These are phyloP conservation scores for Amanita rimosa DNA, from an alignment of 768 basidiomycete genomes.

Conservation along the genomic window DNA sequence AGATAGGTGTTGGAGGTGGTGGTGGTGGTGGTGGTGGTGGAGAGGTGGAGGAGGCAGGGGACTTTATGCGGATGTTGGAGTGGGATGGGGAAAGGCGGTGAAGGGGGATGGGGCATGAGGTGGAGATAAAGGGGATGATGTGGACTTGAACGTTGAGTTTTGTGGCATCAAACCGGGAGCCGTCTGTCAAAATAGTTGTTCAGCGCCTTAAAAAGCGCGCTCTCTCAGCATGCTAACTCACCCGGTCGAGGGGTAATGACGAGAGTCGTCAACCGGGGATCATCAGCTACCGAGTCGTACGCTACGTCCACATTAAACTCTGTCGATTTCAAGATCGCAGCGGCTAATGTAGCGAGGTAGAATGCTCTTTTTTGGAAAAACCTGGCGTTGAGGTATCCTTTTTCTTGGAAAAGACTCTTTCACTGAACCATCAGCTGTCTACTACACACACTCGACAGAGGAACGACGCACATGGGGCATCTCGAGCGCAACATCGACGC, in stretches of 20 bases:
- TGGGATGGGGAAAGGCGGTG: conserved; percentile 64
- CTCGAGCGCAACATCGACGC: conserved; percentile 73
- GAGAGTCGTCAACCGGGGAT: conserved; percentile 57
- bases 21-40: no score
- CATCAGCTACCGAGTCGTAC: conserved; percentile 46
- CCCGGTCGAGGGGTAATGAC: conserved; percentile 48
- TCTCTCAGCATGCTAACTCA: conserved; percentile 15
- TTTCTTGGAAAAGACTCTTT: conserved; percentile 84
- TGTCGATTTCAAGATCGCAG: conserved; percentile 37
- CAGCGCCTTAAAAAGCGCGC: conserved; percentile 12
- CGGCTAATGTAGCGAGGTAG: conserved; percentile 74
- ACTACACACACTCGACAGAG: background rate
- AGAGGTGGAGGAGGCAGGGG: conserved; percentile 9
- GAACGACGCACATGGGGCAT: conserved; percentile 65
- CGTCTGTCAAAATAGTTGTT: conserved; percentile 28
- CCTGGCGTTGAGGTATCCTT: conserved; percentile 82
- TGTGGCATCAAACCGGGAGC: conserved; percentile 42
- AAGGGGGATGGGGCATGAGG: conserved; percentile 51
- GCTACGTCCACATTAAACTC: conserved; percentile 43
- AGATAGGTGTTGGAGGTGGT: conserved; percentile 54
- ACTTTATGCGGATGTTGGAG: conserved; percentile 36
- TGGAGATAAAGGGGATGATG: conserved; percentile 58
- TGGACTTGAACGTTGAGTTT: conserved; percentile 64
- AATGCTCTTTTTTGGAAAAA: conserved; percentile 90
- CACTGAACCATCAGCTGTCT: background rate